A percentile compares a stretch with the other conserved stretches of the same genome.
Evolutionary conservation across 768 basidiomycete genomes (phyloP).

Genomic region (Lentinus tigrinus): DNA sequence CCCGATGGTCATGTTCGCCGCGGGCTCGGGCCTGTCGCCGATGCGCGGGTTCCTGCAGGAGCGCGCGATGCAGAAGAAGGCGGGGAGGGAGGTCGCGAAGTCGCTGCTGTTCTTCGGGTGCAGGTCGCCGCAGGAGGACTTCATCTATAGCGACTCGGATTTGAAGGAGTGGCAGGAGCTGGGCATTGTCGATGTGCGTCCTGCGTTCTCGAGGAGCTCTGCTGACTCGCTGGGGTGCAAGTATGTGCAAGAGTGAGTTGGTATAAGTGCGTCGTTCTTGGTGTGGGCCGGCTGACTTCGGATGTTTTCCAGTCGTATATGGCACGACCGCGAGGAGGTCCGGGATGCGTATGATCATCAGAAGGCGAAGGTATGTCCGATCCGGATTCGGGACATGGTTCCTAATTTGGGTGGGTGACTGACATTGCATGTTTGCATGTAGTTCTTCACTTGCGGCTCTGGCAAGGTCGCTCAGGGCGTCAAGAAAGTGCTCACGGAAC

Average conservation of each 20-base stretch:
- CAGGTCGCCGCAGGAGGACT: conserved; percentile 40
- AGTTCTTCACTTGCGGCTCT: conserved; percentile 48
- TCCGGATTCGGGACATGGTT: too few species aligned
- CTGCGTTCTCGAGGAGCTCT: conserved; percentile 35
- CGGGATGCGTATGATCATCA: conserved; percentile 27
- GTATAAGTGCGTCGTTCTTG: too few species aligned
- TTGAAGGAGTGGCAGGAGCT: conserved; percentile 41
- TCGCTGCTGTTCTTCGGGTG: conserved; percentile 50
- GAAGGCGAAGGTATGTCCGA: conserved; percentile 33
- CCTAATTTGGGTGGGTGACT: too few species aligned
- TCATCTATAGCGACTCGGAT: conserved; percentile 41
- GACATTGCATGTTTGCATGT: background rate
- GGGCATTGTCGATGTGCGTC: conserved; percentile 44
- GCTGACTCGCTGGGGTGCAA: conserved; percentile 27
- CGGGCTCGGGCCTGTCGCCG: conserved; percentile 48
- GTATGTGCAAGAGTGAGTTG: conserved; percentile 32
- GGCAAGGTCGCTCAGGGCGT: conserved; percentile 39
- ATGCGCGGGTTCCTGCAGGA: conserved; percentile 54
- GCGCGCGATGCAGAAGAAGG: conserved; percentile 42
- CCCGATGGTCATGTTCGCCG: conserved; percentile 47
- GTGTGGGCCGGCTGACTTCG: too few species aligned
- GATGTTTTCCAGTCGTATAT: conserved; percentile 40
- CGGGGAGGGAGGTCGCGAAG: conserved; percentile 41
- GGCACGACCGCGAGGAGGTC: conserved; percentile 41
- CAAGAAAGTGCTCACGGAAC: conserved; percentile 35